Conservation (phyloP, 2,329 filamentous ascomycete genomes). For the Fusarium brevicatenulatum region DNA sequence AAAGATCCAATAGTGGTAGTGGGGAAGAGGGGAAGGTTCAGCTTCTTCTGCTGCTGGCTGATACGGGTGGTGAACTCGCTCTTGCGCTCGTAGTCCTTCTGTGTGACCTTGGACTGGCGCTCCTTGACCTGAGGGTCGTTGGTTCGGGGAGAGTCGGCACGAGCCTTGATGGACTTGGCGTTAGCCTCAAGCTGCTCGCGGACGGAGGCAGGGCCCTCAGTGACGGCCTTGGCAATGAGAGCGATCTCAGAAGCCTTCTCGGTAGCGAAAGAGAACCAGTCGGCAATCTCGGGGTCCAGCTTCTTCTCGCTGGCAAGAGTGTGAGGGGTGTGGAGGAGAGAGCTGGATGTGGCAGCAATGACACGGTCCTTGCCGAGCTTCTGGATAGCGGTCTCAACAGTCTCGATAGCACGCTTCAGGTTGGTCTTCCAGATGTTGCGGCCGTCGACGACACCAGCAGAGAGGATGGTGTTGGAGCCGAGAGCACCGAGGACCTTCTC, state of each 20-base stretch:
- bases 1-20: slow-evolving; percentile 99
- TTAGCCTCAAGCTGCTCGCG: slow-evolving; percentile 93
- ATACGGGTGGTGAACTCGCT: slow-evolving; percentile 88
- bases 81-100: slow-evolving; percentile 90
- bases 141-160: slow-evolving; percentile 91
- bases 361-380: slow-evolving; percentile 97
- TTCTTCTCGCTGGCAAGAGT: slow-evolving; percentile 99
- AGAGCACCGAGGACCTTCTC: slow-evolving; percentile 84
- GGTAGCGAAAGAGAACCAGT: slow-evolving; percentile 98
- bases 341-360: slow-evolving; percentile 95
- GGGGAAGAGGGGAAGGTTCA: slow-evolving; percentile 95
- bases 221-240: slow-evolving; percentile 96
- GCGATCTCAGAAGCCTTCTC: slow-evolving; percentile 95
- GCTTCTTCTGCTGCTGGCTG: slow-evolving; percentile 86
- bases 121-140: slow-evolving; percentile 99
- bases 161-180: slow-evolving; percentile 90
- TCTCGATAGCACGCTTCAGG: slow-evolving; percentile 94
- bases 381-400: slow-evolving; percentile 88
- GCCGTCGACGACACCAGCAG: slow-evolving; percentile 95
- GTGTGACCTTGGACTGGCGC: slow-evolving; percentile 86
- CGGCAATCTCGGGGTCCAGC: slow-evolving; percentile 88
- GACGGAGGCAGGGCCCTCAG: slow-evolving; percentile 87
- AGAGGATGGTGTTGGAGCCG: slow-evolving; percentile 89
- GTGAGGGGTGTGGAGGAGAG: slow-evolving; percentile 97
- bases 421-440: slow-evolving; percentile 99